phyloP scores from a whole-genome alignment of 2,329 filamentous ascomycete genomes.

The Colletotrichum spinosum region DNA sequence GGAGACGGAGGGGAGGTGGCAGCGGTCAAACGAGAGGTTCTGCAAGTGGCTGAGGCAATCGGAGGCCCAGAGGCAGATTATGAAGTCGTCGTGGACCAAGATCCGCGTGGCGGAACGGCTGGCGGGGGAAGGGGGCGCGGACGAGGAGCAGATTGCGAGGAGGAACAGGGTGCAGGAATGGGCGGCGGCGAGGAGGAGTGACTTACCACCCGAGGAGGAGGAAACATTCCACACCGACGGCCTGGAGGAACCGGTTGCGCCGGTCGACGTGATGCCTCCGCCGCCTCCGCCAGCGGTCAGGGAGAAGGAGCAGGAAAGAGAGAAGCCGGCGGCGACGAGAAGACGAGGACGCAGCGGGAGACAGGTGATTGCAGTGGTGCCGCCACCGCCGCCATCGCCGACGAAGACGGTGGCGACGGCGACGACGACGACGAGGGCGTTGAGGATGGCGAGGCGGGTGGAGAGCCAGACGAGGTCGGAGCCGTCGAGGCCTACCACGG shows the following conservation, averaged over 20 bases:
- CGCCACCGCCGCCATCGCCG: background rate
- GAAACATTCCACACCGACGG: slow-evolving; percentile 22
- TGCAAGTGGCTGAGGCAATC: slow-evolving; percentile 32
- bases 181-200: slow-evolving; percentile 24
- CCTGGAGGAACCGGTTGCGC: slow-evolving; percentile 15
- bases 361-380: background rate
- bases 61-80: slow-evolving; percentile 34
- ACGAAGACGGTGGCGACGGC: background rate
- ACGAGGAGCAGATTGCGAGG: slow-evolving; percentile 23
- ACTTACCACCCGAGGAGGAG: slow-evolving; percentile 31
- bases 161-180: slow-evolving; percentile 26
- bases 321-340: background rate
- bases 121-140: slow-evolving; percentile 6
- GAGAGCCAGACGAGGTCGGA: slow-evolving; percentile 32
- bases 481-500: slow-evolving; percentile 13
- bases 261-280: background rate
- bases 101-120: slow-evolving; percentile 31
- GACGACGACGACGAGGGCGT: background rate
- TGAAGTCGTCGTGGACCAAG: slow-evolving; percentile 37
- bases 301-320: background rate
- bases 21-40: slow-evolving; percentile 32
- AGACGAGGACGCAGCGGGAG: slow-evolving; percentile 6
- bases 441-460: slow-evolving; percentile 23
- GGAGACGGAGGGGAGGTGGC: slow-evolving; percentile 9
- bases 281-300: slow-evolving; percentile 12